Evolutionary conservation across 371 early-diverging fungal species (phyloP).

Genomic region (Saksenaea oblongispora): DNA sequence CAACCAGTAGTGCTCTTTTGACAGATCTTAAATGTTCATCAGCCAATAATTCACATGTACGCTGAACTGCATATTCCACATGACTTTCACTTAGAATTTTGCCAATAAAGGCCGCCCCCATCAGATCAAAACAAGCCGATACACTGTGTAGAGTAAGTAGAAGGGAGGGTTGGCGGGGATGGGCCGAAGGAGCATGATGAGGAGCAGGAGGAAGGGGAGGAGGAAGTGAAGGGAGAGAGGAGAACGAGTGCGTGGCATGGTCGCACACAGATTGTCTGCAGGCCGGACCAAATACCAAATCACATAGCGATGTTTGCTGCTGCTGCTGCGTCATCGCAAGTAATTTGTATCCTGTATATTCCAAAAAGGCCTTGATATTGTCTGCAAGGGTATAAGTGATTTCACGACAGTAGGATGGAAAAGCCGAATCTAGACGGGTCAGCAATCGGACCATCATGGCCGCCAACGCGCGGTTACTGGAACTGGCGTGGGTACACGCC

Average conservation of each 20-base stretch:
- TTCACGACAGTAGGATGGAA: conserved; percentile 43
- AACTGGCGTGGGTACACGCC: conserved; percentile 23
- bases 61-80: conserved; percentile 43
- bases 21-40: conserved; percentile 22
- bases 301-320: neutral
- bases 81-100: conserved; percentile 42
- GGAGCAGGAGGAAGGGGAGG: conserved; percentile 1
- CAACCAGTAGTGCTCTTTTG: conserved; percentile 29
- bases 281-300: conserved; percentile 12
- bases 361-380: conserved; percentile 49
- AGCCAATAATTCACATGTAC: conserved; percentile 37
- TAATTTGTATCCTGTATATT: conserved; percentile 48
- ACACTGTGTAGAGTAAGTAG: conserved; percentile 33
- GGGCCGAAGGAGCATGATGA: neutral
- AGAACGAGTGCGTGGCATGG: neutral
- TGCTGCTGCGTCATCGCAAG: conserved; percentile 14
- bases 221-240: neutral
- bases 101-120: conserved; percentile 43
- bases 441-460: conserved; percentile 40
- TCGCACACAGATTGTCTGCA: conserved; percentile 7
- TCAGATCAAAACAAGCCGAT: conserved; percentile 45
- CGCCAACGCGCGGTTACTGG: conserved; percentile 32
- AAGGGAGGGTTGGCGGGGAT: conserved; percentile 9
- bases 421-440: conserved; percentile 36
- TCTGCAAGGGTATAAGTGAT: conserved; percentile 51